These are phyloP conservation scores for Pythium phragmiticola DNA, from an alignment of 352 stramenopile genomes.

Conservation along the genomic window DNA sequence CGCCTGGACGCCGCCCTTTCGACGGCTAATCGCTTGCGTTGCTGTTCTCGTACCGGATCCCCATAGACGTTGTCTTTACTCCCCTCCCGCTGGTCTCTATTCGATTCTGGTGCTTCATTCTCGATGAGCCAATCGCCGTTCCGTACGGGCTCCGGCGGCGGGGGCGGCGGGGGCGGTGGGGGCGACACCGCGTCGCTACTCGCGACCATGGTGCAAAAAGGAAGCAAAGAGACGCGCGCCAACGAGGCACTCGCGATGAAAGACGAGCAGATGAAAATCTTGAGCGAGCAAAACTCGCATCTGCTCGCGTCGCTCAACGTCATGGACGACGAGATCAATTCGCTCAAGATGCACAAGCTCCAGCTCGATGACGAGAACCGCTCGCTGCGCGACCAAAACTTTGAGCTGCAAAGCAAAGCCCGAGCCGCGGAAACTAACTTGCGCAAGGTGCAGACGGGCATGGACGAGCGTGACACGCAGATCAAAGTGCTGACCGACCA, in stretches of 20 bases:
- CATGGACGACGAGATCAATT: slow-evolving; percentile 76
- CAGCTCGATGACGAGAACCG: slow-evolving; percentile 91
- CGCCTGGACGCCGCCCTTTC: neutral
- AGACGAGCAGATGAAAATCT: slow-evolving; percentile 94
- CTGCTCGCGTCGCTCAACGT: slow-evolving; percentile 86
- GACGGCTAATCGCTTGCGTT: neutral
- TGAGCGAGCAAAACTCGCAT: slow-evolving; percentile 92
- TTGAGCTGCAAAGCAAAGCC: slow-evolving; percentile 90
- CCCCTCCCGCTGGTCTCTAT: neutral
- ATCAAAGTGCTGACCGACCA: slow-evolving; percentile 94
- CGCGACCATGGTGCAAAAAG: slow-evolving; percentile 53
- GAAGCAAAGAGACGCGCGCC: slow-evolving; percentile 85
- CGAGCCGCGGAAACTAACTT: slow-evolving; percentile 86
- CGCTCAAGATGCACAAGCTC: slow-evolving; percentile 59
- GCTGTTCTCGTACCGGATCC: neutral
- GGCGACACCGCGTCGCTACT: slow-evolving; percentile 39
- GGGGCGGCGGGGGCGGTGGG: slow-evolving; percentile 1
- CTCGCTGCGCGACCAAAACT: slow-evolving; percentile 90
- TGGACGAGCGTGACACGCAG: slow-evolving; percentile 91
- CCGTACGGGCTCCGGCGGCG: slow-evolving; percentile 14
- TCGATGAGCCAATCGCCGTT: slow-evolving; percentile 31
- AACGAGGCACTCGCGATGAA: slow-evolving; percentile 94
- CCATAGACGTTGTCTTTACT: neutral
- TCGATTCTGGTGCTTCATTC: neutral
- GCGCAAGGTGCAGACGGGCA: slow-evolving; percentile 70